phyloP scores from a whole-genome alignment of 345 rosid genomes.

The Orychophragmus violaceus region DNA sequence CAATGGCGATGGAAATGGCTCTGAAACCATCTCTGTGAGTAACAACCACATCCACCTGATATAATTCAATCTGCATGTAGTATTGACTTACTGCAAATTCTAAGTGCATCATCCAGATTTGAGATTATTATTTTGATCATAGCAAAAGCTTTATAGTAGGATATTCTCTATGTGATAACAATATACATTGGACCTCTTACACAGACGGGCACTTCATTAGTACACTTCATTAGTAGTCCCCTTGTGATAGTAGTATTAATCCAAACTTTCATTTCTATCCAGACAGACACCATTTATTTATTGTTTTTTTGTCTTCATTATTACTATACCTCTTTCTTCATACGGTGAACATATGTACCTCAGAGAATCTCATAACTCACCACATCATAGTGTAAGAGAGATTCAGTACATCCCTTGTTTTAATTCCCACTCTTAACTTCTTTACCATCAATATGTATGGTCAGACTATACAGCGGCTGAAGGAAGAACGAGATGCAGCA shows the following conservation, averaged over 20 bases:
- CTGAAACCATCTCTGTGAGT: slow-evolving; percentile 67
- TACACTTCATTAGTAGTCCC: too few species aligned
- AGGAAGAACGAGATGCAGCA: slow-evolving; percentile 80
- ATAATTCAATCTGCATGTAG: background rate
- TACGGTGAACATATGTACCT: background rate
- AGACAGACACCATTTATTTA: too few species aligned
- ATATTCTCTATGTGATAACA: background rate
- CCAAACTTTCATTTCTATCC: background rate
- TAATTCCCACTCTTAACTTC: background rate
- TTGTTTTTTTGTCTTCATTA: background rate
- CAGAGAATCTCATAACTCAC: background rate
- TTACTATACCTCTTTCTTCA: slow-evolving; percentile 3
- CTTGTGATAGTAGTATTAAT: background rate
- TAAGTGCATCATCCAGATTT: background rate
- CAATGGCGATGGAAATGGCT: slow-evolving; percentile 39
- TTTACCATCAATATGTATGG: slow-evolving; percentile 20
- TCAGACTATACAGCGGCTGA: slow-evolving; percentile 61
- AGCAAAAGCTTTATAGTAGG: slow-evolving; percentile 5
- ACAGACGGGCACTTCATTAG: background rate
- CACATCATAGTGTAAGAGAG: slow-evolving; percentile 7
- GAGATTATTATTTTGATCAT: background rate
- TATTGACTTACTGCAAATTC: background rate
- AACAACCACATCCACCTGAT: background rate
- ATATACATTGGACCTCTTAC: background rate
- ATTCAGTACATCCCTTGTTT: background rate